Conservation (phyloP, 805 yeast species). For the Ogataea degrootiae region DNA sequence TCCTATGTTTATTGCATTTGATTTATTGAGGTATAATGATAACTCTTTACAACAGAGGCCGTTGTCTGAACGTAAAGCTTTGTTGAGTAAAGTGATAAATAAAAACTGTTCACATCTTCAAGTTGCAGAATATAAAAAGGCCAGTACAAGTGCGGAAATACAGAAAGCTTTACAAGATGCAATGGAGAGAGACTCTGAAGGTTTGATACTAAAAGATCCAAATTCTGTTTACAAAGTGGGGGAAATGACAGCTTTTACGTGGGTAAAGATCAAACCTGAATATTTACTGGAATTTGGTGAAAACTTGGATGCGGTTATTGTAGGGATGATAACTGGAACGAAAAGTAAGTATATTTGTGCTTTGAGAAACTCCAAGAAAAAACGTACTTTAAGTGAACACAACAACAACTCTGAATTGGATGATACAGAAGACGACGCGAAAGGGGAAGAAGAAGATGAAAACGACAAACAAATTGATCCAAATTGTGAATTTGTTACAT, state of each 20-base stretch:
- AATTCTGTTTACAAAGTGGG: slow-evolving; percentile 55
- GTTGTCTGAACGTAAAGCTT: slow-evolving; percentile 50
- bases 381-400: background rate
- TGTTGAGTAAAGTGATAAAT: slow-evolving; percentile 39
- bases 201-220: slow-evolving; percentile 70
- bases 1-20: slow-evolving; percentile 67
- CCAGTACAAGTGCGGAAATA: slow-evolving; percentile 47
- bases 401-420: slow-evolving; percentile 13
- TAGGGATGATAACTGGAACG: slow-evolving; percentile 72
- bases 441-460: slow-evolving; percentile 2
- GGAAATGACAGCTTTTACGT: slow-evolving; percentile 49
- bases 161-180: slow-evolving; percentile 51
- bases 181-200: slow-evolving; percentile 67
- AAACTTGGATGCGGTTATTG: slow-evolving; percentile 70
- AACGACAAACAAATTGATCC: slow-evolving; percentile 6
- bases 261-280: slow-evolving; percentile 92
- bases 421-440: slow-evolving; percentile 21
- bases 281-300: slow-evolving; percentile 84
- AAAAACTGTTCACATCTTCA: slow-evolving; percentile 48
- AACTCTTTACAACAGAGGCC: slow-evolving; percentile 50
- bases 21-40: slow-evolving; percentile 68
- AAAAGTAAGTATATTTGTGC: slow-evolving; percentile 78
- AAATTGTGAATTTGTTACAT: slow-evolving; percentile 47
- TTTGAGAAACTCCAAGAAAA: slow-evolving; percentile 33
- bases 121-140: slow-evolving; percentile 37